These are phyloP conservation scores for Podaxis sp. DNA, from an alignment of 768 basidiomycete genomes.

Conservation along the genomic window DNA sequence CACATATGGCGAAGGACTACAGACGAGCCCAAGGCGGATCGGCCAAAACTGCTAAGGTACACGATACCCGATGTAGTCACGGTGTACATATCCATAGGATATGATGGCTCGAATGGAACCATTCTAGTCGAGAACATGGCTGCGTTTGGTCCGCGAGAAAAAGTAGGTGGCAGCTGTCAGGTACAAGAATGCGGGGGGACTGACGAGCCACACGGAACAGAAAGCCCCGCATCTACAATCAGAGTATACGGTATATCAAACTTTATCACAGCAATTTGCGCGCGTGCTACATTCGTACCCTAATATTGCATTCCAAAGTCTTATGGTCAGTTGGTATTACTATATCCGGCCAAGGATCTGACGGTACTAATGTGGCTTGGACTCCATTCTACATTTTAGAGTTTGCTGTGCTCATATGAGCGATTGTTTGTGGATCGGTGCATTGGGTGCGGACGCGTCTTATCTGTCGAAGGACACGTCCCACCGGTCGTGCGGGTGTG, in stretches of 20 bases:
- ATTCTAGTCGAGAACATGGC: slow-evolving; percentile 58
- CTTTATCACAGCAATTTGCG: slow-evolving; percentile 62
- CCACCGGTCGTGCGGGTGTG: slow-evolving; percentile 66
- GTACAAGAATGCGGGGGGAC: slow-evolving; percentile 1
- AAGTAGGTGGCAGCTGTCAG: slow-evolving; percentile 31
- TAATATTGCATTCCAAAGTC: slow-evolving; percentile 9
- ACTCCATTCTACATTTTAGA: slow-evolving; percentile 26
- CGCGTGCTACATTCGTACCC: slow-evolving; percentile 44
- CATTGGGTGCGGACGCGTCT: slow-evolving; percentile 54
- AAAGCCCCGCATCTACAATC: slow-evolving; percentile 68
- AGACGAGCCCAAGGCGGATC: slow-evolving; percentile 16
- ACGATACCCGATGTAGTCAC: slow-evolving; percentile 61
- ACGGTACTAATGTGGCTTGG: not conserved
- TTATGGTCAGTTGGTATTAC: slow-evolving; percentile 6
- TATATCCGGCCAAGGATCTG: not conserved
- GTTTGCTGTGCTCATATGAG: slow-evolving; percentile 50
- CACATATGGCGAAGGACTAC: slow-evolving; percentile 49
- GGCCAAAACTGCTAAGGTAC: slow-evolving; percentile 49
- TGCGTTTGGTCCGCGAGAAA: slow-evolving; percentile 73
- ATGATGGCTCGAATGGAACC: slow-evolving; percentile 24
- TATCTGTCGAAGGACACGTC: slow-evolving; percentile 66
- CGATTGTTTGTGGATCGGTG: slow-evolving; percentile 62
- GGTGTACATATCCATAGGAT: slow-evolving; percentile 54
- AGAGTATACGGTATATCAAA: slow-evolving; percentile 58
- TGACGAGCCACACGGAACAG: slow-evolving; percentile 26